phyloP scores from a whole-genome alignment of 106 monocot species.

The Triglochin maritima region DNA sequence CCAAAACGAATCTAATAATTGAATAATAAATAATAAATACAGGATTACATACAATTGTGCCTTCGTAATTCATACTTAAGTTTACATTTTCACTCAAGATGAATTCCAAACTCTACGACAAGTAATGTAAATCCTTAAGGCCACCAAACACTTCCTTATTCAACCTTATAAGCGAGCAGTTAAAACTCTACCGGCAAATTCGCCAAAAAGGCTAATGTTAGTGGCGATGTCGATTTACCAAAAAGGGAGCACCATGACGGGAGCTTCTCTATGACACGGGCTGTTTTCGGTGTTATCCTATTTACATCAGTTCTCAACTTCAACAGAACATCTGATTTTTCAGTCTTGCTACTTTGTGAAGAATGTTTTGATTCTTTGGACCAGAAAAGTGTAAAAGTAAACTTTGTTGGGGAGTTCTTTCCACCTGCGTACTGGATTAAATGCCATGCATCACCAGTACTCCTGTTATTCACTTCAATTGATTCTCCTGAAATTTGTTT shows the following conservation, averaged over 20 bases:
- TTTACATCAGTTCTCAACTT: constrained; percentile 76
- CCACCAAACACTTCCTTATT: too few species aligned
- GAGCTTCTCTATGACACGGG: constrained; percentile 59
- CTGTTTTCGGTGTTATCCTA: constrained; percentile 42
- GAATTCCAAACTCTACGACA: too few species aligned
- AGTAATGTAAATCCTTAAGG: too few species aligned
- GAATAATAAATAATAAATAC: too few species aligned
- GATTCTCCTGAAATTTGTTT: constrained; percentile 22
- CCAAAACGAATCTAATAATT: too few species aligned
- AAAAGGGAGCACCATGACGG: constrained; percentile 74
- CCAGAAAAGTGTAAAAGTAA: constrained; percentile 62
- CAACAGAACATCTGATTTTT: constrained; percentile 23
- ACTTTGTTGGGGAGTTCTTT: constrained; percentile 66
- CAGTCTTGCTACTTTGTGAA: not conserved
- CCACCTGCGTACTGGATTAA: constrained; percentile 83
- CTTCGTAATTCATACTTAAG: too few species aligned
- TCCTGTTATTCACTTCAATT: constrained; percentile 37
- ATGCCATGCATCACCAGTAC: constrained; percentile 54
- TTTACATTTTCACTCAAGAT: too few species aligned
- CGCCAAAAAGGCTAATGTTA: constrained; percentile 61
- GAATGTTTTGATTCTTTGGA: constrained; percentile 13
- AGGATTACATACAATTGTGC: too few species aligned
- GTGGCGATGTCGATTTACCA: constrained; percentile 79
- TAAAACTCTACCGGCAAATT: constrained; percentile 53
- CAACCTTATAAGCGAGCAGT: not conserved